A percentile compares a stretch with the other conserved stretches of the same genome.
phyloP scores from a whole-genome alignment of 73 alveolate genomes.

The Paramecium tetraurelia region DNA sequence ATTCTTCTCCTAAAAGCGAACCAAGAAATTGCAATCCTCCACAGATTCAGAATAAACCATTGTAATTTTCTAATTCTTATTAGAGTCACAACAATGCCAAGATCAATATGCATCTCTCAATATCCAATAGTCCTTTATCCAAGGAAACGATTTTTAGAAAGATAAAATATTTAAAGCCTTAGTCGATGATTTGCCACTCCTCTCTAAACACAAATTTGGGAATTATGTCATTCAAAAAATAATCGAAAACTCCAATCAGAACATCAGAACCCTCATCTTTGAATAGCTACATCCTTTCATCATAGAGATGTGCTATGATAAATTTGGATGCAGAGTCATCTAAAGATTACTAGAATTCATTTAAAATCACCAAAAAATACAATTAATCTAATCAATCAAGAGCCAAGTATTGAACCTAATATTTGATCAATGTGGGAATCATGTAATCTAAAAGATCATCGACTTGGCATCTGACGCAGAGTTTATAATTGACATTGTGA shows the following conservation, averaged over 20 bases:
- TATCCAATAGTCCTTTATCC: not conserved
- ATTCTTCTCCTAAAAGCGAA: conserved; percentile 15
- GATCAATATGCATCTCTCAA: conserved; percentile 18
- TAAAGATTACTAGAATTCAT: conserved; percentile 22
- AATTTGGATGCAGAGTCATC: conserved; percentile 35
- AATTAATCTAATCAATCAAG: not conserved
- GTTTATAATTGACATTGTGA: not conserved
- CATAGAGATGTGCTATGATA: conserved; percentile 16
- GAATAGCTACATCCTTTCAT: not conserved
- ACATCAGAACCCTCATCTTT: not conserved
- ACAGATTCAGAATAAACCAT: not conserved
- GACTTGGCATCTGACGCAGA: conserved; percentile 5
- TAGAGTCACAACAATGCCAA: not conserved
- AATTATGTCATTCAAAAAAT: conserved; percentile 20
- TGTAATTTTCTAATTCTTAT: not conserved
- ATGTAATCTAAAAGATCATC: conserved; percentile 34
- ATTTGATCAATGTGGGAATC: conserved; percentile 44
- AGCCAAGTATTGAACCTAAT: not conserved
- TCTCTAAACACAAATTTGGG: conserved; percentile 45
- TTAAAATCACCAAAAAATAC: not conserved
- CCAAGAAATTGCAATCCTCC: not conserved
- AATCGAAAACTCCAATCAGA: not conserved
- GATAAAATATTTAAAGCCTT: not conserved
- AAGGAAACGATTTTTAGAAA: not conserved
- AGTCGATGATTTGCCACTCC: not conserved